Conservation (phyloP, 2,329 filamentous ascomycete genomes). For the Monilinia fructigena region DNA sequence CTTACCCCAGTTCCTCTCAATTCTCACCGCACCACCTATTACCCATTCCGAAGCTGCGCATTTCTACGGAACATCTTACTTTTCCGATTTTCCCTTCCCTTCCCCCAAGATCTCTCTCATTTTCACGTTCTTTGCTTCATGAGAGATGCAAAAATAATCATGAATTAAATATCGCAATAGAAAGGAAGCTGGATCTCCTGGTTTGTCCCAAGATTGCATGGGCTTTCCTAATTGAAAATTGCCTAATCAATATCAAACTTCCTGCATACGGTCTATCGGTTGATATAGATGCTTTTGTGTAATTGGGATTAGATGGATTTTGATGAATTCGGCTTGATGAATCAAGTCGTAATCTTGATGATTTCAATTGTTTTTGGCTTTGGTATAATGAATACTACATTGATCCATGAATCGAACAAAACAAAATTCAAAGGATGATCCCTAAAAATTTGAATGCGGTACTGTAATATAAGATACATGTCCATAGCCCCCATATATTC, state of each 20-base stretch:
- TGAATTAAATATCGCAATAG: too few species aligned
- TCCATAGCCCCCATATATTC: background rate
- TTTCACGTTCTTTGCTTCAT: background rate
- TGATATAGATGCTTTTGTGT: background rate
- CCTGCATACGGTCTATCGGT: too few species aligned
- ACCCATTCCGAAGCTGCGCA: background rate
- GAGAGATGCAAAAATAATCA: too few species aligned
- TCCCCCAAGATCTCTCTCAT: background rate
- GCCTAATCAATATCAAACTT: background rate
- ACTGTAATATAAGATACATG: background rate
- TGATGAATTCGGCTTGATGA: background rate
- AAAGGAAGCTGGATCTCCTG: background rate
- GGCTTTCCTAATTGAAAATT: background rate
- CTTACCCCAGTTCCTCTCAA: background rate
- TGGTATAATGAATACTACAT: background rate
- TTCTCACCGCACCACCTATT: fast-evolving
- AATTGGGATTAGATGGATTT: background rate
- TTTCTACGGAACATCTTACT: background rate
- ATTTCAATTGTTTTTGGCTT: background rate
- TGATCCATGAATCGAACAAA: too few species aligned
- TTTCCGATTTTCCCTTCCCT: background rate
- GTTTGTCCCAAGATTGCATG: background rate
- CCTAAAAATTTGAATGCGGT: background rate
- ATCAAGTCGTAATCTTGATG: background rate
- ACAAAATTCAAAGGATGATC: too few species aligned